Conservation (phyloP, 1,139 yeast genomes). For the Taphrina confusa region DNA sequence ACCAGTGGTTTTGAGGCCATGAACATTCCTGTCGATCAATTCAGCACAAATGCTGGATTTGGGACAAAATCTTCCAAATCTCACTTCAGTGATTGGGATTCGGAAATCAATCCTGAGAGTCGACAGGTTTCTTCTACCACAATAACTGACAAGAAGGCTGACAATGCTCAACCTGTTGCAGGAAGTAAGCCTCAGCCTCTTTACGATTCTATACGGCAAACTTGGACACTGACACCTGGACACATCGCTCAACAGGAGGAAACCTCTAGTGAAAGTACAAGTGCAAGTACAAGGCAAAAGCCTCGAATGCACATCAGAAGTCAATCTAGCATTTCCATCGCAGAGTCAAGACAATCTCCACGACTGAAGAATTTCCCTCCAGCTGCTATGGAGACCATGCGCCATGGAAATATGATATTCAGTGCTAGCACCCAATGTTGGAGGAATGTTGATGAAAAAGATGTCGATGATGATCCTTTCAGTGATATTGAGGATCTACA, state of each 20-base stretch:
- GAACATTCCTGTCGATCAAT: conserved; percentile 26
- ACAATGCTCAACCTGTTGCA: background rate
- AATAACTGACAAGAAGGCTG: background rate
- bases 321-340: background rate
- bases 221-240: conserved; percentile 18
- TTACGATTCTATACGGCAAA: conserved; percentile 25
- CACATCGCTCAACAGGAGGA: background rate
- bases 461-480: conserved; percentile 4
- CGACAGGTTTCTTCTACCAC: conserved; percentile 12
- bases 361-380: conserved; percentile 26
- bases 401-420: conserved; percentile 30
- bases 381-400: conserved; percentile 12
- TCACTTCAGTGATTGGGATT: conserved; percentile 31
- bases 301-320: background rate
- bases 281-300: background rate
- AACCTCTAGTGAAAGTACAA: background rate
- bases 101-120: conserved; percentile 16
- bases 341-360: background rate
- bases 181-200: background rate
- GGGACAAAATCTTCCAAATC: conserved; percentile 23
- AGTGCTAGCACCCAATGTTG: conserved; percentile 14
- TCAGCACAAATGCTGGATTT: conserved; percentile 1
- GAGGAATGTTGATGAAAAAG: conserved; percentile 7
- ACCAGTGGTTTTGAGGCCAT: conserved; percentile 31
- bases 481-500: background rate